Evolutionary conservation across 2,329 filamentous ascomycete genomes (phyloP), one percentile per base, ranked within the genome.

Genomic region (Paracoccidioides brasiliensis): DNA sequence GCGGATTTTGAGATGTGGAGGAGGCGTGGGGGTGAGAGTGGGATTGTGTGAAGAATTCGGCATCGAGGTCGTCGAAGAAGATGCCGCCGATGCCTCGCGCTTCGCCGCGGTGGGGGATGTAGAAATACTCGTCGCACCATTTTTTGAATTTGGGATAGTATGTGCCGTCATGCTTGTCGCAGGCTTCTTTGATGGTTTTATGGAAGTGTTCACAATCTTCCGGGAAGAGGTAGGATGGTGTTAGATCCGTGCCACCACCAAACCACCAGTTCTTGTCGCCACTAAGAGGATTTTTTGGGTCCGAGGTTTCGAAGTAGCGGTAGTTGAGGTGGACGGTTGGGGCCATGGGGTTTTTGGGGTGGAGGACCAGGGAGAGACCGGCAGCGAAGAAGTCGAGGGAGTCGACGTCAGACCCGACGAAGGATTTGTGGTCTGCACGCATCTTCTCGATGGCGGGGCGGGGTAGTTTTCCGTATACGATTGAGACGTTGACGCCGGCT

Each of bases 51-150:
- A 73, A 64, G 65, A 72, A 73, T 54, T 62, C 64, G 44, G 71
- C 86, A 69, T 98, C 93, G 12, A 98, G 78, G 69, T 98, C 93
- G 71, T 98, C 93, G 67, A 98, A 98, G 80, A 98, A 98, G 71
- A 98, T 97, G 54, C 93, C 93, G 54, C 93, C 93, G 38, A 98
- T 75, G 56, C 93, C 93, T 51, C 93, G 85, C 49, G 82, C 78
- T 74, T 98, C 93, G 57, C 81, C 81, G 49, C 93, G 83, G 74
- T 98, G 93, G 69, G 90, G 91, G 72, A 96, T 87, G 76, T 80
- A 85, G 74, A 98, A 98, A 76, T 98, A 98, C 64, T 94, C 83
- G 70, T 98, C 93, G 70, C 93, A 98, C 93, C 93, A 98, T 68
- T 86, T 85, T 77, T 98, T 98, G 80, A 97, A 98, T 54, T 84